Evolutionary conservation across 176 grass and related monocot genomes (phyloP).

Genomic region (Avena eriantha): DNA sequence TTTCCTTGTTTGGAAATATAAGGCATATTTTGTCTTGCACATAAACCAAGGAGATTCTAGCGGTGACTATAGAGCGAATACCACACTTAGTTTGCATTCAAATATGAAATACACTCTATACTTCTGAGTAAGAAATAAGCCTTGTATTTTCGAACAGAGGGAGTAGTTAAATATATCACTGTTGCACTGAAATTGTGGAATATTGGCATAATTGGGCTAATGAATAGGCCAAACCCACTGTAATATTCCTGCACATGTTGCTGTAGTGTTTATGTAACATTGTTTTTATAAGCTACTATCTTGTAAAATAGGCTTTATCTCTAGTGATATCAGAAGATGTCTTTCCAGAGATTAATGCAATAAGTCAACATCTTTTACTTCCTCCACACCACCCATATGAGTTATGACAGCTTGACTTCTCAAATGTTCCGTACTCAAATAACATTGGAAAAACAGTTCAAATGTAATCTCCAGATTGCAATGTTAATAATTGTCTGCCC

Average conservation of each 20-base stretch:
- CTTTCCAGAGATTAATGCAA: background rate
- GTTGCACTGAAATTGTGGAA: conserved; percentile 10
- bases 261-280: conserved; percentile 1
- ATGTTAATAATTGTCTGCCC: background rate
- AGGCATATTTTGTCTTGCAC: background rate
- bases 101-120: background rate
- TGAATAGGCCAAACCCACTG: background rate
- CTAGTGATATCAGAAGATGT: conserved; percentile 3
- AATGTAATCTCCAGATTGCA: conserved; percentile 6
- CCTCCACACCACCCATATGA: conserved; percentile 29
- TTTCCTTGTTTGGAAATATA: background rate
- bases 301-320: conserved; percentile 8
- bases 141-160: background rate
- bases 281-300: background rate
- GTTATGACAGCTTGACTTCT: conserved; percentile 2
- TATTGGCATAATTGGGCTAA: conserved; percentile 8
- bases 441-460: conserved; percentile 19
- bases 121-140: background rate
- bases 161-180: background rate
- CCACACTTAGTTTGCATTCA: background rate
- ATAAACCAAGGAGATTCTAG: background rate
- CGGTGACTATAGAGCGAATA: background rate
- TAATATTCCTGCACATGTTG: background rate
- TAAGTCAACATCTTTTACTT: conserved; percentile 22
- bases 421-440: conserved; percentile 6